Conservation (phyloP, 1,284 basidiomycete genomes). For the Athelia sp. region DNA sequence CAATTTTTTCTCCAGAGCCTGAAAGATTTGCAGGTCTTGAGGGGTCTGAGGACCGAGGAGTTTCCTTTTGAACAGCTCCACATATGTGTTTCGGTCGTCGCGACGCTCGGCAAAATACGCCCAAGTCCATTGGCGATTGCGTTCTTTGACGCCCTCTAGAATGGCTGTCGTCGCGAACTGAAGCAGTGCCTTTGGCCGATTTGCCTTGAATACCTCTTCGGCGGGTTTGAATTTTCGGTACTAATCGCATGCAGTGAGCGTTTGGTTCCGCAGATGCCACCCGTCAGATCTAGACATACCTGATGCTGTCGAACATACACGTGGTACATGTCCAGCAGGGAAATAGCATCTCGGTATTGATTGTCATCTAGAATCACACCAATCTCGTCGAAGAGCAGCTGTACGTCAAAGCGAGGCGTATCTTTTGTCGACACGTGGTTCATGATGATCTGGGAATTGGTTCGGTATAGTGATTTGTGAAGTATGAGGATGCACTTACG, state of each 20-base stretch:
- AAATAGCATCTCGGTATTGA: constrained; percentile 94
- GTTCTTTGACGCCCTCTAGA: constrained; percentile 82
- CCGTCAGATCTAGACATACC: constrained; percentile 41
- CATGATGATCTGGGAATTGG: constrained; percentile 62
- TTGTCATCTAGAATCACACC: constrained; percentile 90
- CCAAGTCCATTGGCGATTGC: constrained; percentile 89
- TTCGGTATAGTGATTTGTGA: not conserved
- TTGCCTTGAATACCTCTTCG: constrained; percentile 57
- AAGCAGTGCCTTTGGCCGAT: constrained; percentile 71
- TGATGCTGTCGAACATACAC: constrained; percentile 91
- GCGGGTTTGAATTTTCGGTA: constrained; percentile 79
- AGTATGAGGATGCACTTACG: constrained; percentile 33
- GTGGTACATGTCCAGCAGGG: constrained; percentile 95
- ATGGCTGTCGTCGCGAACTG: constrained; percentile 85
- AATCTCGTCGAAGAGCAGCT: constrained; percentile 92
- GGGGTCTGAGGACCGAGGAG: constrained; percentile 49
- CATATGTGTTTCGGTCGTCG: constrained; percentile 82
- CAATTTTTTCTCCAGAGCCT: constrained; percentile 77
- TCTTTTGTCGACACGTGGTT: constrained; percentile 74
- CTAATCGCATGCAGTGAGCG: constrained; percentile 29
- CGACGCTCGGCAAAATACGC: constrained; percentile 85
- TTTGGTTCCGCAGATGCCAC: not conserved
- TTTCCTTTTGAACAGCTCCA: constrained; percentile 85
- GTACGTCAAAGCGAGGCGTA: constrained; percentile 84
- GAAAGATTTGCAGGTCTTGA: constrained; percentile 62